Conservation (phyloP, 306 rosid species). For the Echinosophora koreensis region DNA sequence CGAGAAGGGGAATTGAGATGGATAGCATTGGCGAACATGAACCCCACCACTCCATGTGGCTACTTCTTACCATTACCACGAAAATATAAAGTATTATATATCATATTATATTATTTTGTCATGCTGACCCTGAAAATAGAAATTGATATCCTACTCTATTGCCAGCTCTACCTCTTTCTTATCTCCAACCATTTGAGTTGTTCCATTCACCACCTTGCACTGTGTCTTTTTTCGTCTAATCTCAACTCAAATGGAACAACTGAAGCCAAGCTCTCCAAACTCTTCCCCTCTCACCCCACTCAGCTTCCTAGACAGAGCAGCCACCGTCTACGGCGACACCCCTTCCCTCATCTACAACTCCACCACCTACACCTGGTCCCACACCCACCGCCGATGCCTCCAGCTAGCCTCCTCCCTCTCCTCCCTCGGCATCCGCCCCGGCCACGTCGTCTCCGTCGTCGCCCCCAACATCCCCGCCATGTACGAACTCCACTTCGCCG, state of each 20-base stretch:
- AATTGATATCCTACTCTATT: too few species aligned
- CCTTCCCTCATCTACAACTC: constrained; percentile 57
- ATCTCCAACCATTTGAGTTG: too few species aligned
- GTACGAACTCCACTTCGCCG: constrained; percentile 86
- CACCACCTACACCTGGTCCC: constrained; percentile 65
- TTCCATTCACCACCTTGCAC: too few species aligned
- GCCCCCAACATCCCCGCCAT: constrained; percentile 81
- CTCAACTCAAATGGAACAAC: constrained; percentile 48
- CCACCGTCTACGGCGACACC: constrained; percentile 59
- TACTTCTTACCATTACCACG: too few species aligned
- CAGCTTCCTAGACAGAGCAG: constrained; percentile 60
- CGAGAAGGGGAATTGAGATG: too few species aligned
- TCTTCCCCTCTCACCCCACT: constrained; percentile 66
- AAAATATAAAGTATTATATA: too few species aligned
- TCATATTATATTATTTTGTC: too few species aligned
- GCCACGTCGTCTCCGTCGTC: constrained; percentile 65
- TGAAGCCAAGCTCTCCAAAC: constrained; percentile 58
- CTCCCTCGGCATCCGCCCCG: constrained; percentile 58
- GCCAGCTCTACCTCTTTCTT: too few species aligned
- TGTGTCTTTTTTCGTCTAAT: too few species aligned
- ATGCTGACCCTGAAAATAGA: too few species aligned
- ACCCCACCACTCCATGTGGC: too few species aligned
- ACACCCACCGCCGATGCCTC: constrained; percentile 63
- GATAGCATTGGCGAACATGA: too few species aligned
- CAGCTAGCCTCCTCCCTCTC: constrained; percentile 63